Base-by-base conservation (phyloP, 495 filamentous ascomycete species). In the Neurospora sp. region DNA sequence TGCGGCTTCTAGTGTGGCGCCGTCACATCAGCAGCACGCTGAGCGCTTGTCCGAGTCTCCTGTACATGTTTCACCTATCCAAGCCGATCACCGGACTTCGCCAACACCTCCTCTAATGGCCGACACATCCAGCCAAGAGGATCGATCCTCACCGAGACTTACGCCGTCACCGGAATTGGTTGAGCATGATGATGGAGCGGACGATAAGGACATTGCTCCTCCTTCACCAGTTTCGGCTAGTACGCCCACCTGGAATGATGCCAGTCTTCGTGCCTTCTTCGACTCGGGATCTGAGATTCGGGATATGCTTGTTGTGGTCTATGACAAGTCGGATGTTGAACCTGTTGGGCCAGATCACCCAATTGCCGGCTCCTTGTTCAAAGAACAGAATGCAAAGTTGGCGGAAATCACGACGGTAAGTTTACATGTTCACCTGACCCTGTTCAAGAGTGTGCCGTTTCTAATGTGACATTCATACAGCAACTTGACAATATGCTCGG, bases 201-300 rank as follows among this genome's bases (percentile, higher is more conserved):
- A 78, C 75, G 83, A 79, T 59, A 81, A 85, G 76, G 80, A 84
- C 74, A 81, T 85, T 4, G 78, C 83, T 39, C 81, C 83, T 39
- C 83, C 85, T 8, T 83, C 86, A 35, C 82, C 84, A 14, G 81
- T 85, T 31, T 77, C 81, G 11, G 74, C 84, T 69, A 78, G 81
- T 18, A 78, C 78, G 70, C 82, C 85, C 16, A 86, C 91, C 0
- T 99, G 96, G 96, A 94, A 91, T 76, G 96, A 97, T 80, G 86
- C 90, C 74, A 91, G 88, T 76, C 86, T 99, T 42, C 88, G 93
- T 69, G 90, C 92, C 23, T 99, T 97, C 83, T 90, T 98, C 76
- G 95, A 98, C 74, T 94, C 96, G 77, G 92, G 92, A 59, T 91
- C 88, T n/a, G 94, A 97, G 74, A 92, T 99, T 76, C 89, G 92